Percentiles rank a stretch among this genome's conserved stretches.
These are phyloP conservation scores for Aureobasidium sp. DNA, from an alignment of 2,329 filamentous ascomycete species.

Conservation along the genomic window DNA sequence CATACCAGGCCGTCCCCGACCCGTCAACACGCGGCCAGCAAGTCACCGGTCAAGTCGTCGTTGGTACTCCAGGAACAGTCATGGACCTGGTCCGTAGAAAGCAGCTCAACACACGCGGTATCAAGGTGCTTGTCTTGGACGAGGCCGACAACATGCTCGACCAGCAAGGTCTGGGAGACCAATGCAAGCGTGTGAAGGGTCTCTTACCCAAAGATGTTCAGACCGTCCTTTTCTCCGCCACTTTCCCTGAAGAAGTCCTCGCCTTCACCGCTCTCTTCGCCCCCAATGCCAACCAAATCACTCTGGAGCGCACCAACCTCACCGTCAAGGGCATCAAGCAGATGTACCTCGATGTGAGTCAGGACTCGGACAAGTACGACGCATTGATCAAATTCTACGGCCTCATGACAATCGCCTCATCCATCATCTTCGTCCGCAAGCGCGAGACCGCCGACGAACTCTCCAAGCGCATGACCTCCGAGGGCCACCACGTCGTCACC, in stretches of 20 bases:
- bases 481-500: conserved; percentile 86
- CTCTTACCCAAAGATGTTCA: conserved; percentile 67
- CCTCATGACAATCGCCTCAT: conserved; percentile 91
- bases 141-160: conserved; percentile 99
- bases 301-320: conserved; percentile 77
- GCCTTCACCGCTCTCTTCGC: conserved; percentile 77
- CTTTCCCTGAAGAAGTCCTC: conserved; percentile 79
- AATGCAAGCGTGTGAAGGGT: conserved; percentile 83
- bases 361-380: conserved; percentile 75
- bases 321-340: conserved; percentile 97
- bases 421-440: conserved; percentile 96
- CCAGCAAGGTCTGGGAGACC: conserved; percentile 87
- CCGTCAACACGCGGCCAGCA: conserved; percentile 57
- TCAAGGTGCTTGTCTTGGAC: conserved; percentile 83
- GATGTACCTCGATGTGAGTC: conserved; percentile 89
- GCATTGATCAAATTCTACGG: conserved; percentile 89
- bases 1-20: conserved; percentile 77
- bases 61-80: conserved; percentile 90
- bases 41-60: conserved; percentile 70
- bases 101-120: conserved; percentile 59
- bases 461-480: conserved; percentile 71
- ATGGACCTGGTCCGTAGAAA: conserved; percentile 75
- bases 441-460: conserved; percentile 80
- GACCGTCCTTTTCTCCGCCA: conserved; percentile 91
- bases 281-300: conserved; percentile 77